Base-by-base conservation (phyloP, 345 rosid species). In the Pistacia vera region DNA sequence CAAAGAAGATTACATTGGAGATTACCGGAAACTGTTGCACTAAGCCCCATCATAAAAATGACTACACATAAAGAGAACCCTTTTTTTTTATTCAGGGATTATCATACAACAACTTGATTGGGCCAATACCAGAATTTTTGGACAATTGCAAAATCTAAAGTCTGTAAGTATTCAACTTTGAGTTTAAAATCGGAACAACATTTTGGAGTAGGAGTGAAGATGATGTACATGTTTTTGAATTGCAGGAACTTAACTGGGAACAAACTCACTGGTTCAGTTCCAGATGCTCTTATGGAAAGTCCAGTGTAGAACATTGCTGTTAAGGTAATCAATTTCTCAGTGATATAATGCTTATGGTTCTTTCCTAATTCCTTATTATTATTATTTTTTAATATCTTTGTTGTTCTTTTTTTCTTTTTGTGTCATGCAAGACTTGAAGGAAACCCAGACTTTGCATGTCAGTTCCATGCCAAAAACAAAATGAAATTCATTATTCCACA, bases 81-180 rank as follows among this genome's bases (percentile, higher is more conserved):
- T 0, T 5, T 18, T 13, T n/a, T 44, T 62, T 18, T 62, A 28
- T 17, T 38, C 69, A 86, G 87, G 55, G 79, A 84, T 78, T 81
- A 33, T 86, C 90, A 36, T 62, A 79, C 63, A 84, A 82, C 63
- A 80, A 59, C 57, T 54, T 54, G 57, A 70, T 77, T 0, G 83
- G 57, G n/a, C 57, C 57, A 0, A 1, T 54, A 54, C 57, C 57
- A 54, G 57, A 54, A 48, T 73, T 84, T 54, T 52, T 86, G 78
- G 82, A 1, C 59, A 28, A 49, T n/a, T 81, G 78, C 62, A 70
- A 54, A 3, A 59, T 22, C 13, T 59, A 59, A 59, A 59, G 33
- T 59, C 13, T 59, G 63, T 59, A 59, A 59, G 63, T 59, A 20
- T 59, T 59, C 9, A 25, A 20, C 30, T 59, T 59, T 59, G 30